Conservation (phyloP, 768 basidiomycete genomes). For the Lactarius akahatsu region DNA sequence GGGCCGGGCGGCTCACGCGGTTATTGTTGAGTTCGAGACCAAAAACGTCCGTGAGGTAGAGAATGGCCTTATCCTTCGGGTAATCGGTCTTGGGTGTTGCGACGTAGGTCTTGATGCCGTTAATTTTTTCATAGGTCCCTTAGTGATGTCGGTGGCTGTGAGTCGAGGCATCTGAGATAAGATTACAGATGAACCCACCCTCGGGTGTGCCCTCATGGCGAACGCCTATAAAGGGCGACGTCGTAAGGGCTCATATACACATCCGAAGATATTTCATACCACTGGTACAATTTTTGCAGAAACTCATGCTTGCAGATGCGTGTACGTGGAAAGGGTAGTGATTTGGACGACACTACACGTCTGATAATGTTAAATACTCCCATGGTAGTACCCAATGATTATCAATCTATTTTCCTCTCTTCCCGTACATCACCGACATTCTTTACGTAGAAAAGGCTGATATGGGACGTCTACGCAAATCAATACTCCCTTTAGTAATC, state of each 20-base stretch:
- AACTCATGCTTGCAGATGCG: slow-evolving; percentile 41
- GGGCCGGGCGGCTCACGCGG: slow-evolving; percentile 27
- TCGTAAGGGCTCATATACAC: not conserved
- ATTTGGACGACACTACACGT: not conserved
- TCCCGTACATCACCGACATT: not conserved
- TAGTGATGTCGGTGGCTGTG: not conserved
- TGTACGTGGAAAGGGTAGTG: not conserved
- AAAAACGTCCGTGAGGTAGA: slow-evolving; percentile 44
- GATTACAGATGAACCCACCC: slow-evolving; percentile 31
- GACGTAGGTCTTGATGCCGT: slow-evolving; percentile 43
- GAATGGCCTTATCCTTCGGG: slow-evolving; percentile 42
- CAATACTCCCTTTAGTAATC: not conserved
- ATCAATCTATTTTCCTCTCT: not conserved
- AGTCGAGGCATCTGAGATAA: not conserved
- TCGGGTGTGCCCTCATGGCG: slow-evolving; percentile 40
- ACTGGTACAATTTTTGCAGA: slow-evolving; percentile 55
- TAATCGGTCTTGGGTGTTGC: slow-evolving; percentile 42
- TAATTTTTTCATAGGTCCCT: slow-evolving; percentile 40
- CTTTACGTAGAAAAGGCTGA: not conserved
- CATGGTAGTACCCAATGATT: not conserved
- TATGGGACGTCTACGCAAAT: not conserved
- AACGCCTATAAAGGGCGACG: slow-evolving; percentile 32
- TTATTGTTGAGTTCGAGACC: slow-evolving; percentile 40
- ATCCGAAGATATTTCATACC: slow-evolving; percentile 37
- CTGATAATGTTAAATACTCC: not conserved